Evolutionary conservation across 768 basidiomycete genomes (phyloP).

Genomic region (Rhizopogon vinicolor): DNA sequence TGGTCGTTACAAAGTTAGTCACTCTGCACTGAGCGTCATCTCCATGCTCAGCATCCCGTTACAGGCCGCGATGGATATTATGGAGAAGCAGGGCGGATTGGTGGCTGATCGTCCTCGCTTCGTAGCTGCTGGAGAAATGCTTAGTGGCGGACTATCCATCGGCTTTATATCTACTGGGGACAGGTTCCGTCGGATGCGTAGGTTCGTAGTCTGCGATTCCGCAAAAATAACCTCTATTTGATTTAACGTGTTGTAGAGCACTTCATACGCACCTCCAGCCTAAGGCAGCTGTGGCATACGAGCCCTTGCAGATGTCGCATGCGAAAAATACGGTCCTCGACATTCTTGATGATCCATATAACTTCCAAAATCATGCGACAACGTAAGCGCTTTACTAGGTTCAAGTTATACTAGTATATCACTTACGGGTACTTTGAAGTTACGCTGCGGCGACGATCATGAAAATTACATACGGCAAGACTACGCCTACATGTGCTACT

Average conservation of each 20-base stretch:
- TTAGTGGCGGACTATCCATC: constrained; percentile 51
- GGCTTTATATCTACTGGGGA: constrained; percentile 45
- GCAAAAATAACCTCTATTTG: background rate
- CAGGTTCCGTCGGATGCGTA: constrained; percentile 52
- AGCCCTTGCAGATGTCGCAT: constrained; percentile 36
- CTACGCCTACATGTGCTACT: constrained; percentile 14
- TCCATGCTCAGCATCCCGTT: background rate
- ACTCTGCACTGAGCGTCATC: background rate
- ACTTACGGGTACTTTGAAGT: constrained; percentile 3
- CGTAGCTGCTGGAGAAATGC: constrained; percentile 49
- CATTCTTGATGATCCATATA: constrained; percentile 12
- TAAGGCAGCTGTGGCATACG: constrained; percentile 39
- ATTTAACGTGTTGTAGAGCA: constrained; percentile 34
- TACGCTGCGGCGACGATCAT: constrained; percentile 16
- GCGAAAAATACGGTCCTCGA: constrained; percentile 12
- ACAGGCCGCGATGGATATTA: constrained; percentile 51
- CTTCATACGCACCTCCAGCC: constrained; percentile 51
- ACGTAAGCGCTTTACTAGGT: constrained; percentile 14
- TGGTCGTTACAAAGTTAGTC: constrained; percentile 5
- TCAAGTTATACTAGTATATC: background rate
- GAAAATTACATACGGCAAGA: constrained; percentile 20
- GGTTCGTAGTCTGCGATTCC: constrained; percentile 22
- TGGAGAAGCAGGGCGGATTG: constrained; percentile 53
- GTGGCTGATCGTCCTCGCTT: constrained; percentile 44
- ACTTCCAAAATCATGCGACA: constrained; percentile 6